Conservation (phyloP, 371 early-diverging fungal genomes). For the Apophysomyces elegans region DNA sequence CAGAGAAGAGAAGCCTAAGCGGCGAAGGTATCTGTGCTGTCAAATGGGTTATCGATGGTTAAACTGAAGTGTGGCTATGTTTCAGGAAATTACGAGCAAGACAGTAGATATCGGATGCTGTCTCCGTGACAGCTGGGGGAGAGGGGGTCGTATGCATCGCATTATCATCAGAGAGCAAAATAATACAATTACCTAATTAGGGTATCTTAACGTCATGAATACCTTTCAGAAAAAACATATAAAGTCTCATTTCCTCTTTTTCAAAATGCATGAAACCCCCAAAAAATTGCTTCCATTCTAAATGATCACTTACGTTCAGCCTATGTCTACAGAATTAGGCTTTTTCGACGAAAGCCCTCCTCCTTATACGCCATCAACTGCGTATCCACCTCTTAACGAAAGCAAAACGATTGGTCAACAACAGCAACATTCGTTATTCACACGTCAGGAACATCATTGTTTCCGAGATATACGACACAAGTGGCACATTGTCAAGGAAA, state of each 20-base stretch:
- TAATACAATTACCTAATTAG: neutral
- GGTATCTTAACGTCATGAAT: constrained; percentile 7
- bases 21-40: constrained; percentile 9
- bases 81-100: constrained; percentile 18
- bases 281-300: neutral
- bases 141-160: neutral
- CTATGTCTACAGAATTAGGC: neutral
- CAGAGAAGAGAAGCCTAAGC: constrained; percentile 5
- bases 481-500: constrained; percentile 19
- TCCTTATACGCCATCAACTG: constrained; percentile 2
- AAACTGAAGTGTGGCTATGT: neutral
- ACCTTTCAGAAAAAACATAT: constrained; percentile 10
- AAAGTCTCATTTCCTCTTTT: neutral
- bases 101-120: constrained; percentile 9
- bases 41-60: neutral
- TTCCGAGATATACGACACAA: constrained; percentile 14
- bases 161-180: neutral
- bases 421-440: neutral
- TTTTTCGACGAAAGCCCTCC: neutral
- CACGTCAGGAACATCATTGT: neutral
- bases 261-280: no score
- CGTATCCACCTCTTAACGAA: neutral
- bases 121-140: neutral
- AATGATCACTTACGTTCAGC: neutral
- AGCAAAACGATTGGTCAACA: neutral